These are phyloP conservation scores for Xylaria sp. DNA, from an alignment of 2,329 filamentous ascomycete species.

Conservation along the genomic window DNA sequence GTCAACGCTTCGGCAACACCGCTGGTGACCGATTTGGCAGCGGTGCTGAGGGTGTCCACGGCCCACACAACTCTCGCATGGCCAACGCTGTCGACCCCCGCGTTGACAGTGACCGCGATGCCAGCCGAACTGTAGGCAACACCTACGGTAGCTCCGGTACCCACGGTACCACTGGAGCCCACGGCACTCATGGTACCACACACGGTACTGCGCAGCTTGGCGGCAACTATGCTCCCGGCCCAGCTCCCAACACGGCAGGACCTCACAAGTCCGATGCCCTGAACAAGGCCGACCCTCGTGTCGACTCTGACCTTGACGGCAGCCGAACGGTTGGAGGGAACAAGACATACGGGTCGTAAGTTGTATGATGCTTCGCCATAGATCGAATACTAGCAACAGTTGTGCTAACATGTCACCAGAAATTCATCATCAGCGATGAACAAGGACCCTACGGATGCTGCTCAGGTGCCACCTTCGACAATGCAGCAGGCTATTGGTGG, in stretches of 20 bases:
- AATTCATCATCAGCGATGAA: constrained; percentile 17
- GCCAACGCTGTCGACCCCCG: constrained; percentile 64
- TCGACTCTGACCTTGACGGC: constrained; percentile 67
- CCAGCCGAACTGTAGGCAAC: constrained; percentile 51
- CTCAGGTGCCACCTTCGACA: constrained; percentile 68
- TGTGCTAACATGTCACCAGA: not conserved
- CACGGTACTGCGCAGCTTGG: constrained; percentile 41
- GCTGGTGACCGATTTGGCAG: constrained; percentile 48
- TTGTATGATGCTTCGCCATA: constrained; percentile 37
- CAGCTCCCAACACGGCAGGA: constrained; percentile 59
- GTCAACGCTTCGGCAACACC: constrained; percentile 44
- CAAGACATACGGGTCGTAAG: constrained; percentile 61
- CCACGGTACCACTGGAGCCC: constrained; percentile 43
- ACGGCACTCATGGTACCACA: constrained; percentile 40
- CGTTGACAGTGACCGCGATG: constrained; percentile 63
- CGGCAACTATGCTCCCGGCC: constrained; percentile 50
- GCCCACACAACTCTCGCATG: constrained; percentile 57
- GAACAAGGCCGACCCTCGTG: constrained; percentile 67
- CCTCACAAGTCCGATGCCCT: constrained; percentile 64
- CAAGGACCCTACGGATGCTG: constrained; percentile 65
- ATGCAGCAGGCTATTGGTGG: constrained; percentile 60
- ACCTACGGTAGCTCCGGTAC: constrained; percentile 47
- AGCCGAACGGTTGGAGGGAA: constrained; percentile 65
- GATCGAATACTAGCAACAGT: not conserved
- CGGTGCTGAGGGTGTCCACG: constrained; percentile 51